Base-by-base conservation (phyloP, 192 early-diverging fungal genomes). In the Umbelopsis sp. region DNA sequence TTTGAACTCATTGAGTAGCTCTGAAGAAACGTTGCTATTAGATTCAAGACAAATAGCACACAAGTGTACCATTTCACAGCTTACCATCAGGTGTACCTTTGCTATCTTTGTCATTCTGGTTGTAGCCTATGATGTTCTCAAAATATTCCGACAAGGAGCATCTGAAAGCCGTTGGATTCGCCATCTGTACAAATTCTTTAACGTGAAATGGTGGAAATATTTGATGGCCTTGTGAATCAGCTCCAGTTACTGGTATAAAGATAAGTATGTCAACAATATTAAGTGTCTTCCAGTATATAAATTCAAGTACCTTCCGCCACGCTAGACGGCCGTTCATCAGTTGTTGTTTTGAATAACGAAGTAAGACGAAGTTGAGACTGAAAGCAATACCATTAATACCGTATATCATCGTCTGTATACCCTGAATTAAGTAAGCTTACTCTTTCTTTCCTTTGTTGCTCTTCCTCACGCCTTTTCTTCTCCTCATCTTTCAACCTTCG, bases 121-220 rank as follows among this genome's bases (percentile, higher is more conserved):
- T 8, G 14, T 31, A 26, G 7, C 24, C 25, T 29, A 70, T 38
- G 43, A 59, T 17, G 34, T 69, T 12, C 12, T 65, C 41, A 59
- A 59, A 71, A 24, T 69, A 47, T 0, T 21, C 38, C 17, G 53
- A 62, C 26, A 76, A 36, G 24, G 51, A 14, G 24, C 69, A 72
- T 26, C 52, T 52, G 65, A 84, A 88, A 1, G 56, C 49, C 73
- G 84, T 84, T 26, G 78, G 51, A 2, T 71, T 68, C 12, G 85
- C 85, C 47, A 90, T 52, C 5, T 65, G 70, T 2, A 84, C 79
- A 26, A 77, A 65, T 10, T 84, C 79, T 56, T 88, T 90, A n/a
- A 83, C 72, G 71, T 86, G 83, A 69, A 90, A 92, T 26, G 86
- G 84, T 4, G 77, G 86, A 65, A 92, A 92, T 4, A 79, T 6